Conservation (phyloP, 1,139 yeast species). For the Lizanozyma gosingica region DNA sequence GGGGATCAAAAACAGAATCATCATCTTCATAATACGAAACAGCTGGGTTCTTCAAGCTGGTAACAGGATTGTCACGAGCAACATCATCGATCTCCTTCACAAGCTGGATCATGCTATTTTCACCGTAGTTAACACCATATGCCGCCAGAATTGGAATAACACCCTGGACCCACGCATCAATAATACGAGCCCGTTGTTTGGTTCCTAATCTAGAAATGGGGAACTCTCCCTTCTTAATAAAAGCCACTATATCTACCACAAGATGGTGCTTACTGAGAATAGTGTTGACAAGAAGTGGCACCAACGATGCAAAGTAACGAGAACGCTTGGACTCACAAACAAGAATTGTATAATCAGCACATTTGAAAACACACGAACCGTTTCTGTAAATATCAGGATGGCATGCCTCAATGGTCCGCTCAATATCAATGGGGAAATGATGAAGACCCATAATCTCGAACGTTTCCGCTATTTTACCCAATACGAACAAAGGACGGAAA, state of each 20-base stretch:
- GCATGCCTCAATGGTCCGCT: constrained; percentile 59
- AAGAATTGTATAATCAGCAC: constrained; percentile 74
- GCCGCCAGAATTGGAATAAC: constrained; percentile 34
- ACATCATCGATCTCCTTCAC: constrained; percentile 42
- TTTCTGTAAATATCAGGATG: constrained; percentile 51
- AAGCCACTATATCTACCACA: constrained; percentile 79
- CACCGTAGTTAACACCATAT: constrained; percentile 58
- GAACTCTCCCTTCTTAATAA: constrained; percentile 55
- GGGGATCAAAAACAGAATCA: neutral
- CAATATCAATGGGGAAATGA: constrained; percentile 84
- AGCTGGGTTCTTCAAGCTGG: constrained; percentile 38
- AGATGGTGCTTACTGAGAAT: constrained; percentile 77
- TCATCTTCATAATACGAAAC: constrained; percentile 32
- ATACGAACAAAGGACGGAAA: constrained; percentile 73
- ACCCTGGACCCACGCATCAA: constrained; percentile 48
- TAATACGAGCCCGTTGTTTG: constrained; percentile 65
- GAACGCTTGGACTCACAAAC: constrained; percentile 57
- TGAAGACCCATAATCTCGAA: constrained; percentile 88
- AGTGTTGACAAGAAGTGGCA: constrained; percentile 74
- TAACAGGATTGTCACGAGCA: constrained; percentile 32
- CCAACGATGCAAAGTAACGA: constrained; percentile 58
- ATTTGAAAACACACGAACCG: constrained; percentile 68
- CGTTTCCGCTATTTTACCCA: constrained; percentile 82
- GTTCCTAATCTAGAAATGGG: constrained; percentile 67
- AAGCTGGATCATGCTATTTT: constrained; percentile 46